A percentile compares a stretch with the other conserved stretches of the same genome.
phyloP scores from a whole-genome alignment of 805 yeast genomes.

The Lipomyces spencermartinsiae region DNA sequence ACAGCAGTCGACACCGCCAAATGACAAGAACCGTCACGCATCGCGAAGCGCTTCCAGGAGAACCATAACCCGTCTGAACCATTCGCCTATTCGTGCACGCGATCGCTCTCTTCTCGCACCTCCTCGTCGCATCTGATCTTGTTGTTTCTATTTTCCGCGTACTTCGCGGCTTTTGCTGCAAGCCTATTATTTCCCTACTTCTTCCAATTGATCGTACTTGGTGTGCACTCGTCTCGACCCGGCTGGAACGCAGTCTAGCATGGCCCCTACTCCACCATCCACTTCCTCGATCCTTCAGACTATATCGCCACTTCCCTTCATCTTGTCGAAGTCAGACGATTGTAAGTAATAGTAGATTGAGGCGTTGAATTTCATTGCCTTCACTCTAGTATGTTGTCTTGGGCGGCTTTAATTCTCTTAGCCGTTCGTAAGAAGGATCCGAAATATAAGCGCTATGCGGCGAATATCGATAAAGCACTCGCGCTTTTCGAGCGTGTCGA shows the following conservation, averaged over 20 bases:
- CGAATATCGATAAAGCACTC: slow-evolving; percentile 75
- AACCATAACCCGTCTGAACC: not conserved
- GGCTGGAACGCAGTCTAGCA: slow-evolving; percentile 7
- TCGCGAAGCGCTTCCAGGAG: not conserved
- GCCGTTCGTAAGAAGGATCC: slow-evolving; percentile 49
- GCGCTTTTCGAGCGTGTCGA: slow-evolving; percentile 77
- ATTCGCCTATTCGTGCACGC: not conserved
- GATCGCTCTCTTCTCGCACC: not conserved
- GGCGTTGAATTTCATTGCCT: not conserved
- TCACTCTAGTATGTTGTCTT: not conserved
- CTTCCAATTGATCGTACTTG: not conserved
- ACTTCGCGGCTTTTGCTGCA: not conserved
- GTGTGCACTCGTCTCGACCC: not conserved
- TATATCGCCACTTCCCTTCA: slow-evolving; percentile 37
- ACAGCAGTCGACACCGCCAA: too few species aligned
- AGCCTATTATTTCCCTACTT: not conserved
- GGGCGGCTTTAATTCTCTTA: slow-evolving; percentile 3
- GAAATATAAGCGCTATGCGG: slow-evolving; percentile 70
- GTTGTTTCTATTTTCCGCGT: not conserved
- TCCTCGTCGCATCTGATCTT: not conserved
- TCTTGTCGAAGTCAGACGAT: slow-evolving; percentile 35
- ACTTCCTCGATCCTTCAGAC: slow-evolving; percentile 35
- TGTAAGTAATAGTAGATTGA: slow-evolving; percentile 18
- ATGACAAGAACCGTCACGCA: not conserved
- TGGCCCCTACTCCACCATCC: slow-evolving; percentile 35